Conservation (phyloP, 805 yeast species). For the Yarrowia sp. region DNA sequence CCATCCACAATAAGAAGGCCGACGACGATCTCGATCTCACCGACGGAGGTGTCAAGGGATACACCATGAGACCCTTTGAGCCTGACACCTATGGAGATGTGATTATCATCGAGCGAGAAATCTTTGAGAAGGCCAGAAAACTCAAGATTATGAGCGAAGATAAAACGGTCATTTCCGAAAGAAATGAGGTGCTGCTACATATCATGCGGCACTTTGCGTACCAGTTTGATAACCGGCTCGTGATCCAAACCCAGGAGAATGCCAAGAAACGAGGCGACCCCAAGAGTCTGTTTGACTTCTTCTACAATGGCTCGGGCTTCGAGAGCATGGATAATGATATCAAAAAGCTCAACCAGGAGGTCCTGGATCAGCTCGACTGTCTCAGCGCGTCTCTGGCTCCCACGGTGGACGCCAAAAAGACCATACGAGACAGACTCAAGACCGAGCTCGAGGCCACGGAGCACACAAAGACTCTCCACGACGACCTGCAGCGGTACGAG, state of each 20-base stretch:
- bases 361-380: conserved; percentile 54
- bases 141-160: conserved; percentile 63
- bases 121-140: conserved; percentile 60
- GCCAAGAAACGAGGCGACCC: conserved; percentile 85
- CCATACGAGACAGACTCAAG: conserved; percentile 25
- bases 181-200: conserved; percentile 67
- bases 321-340: conserved; percentile 61
- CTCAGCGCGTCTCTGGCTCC: conserved; percentile 53
- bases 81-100: conserved; percentile 70
- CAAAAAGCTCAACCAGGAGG: conserved; percentile 52
- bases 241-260: conserved; percentile 90
- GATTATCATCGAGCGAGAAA: conserved; percentile 72
- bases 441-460: conserved; percentile 8
- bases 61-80: conserved; percentile 60
- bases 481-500: conserved; percentile 3
- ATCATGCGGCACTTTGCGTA: conserved; percentile 76
- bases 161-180: conserved; percentile 63
- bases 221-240: conserved; percentile 87
- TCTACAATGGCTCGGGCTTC: conserved; percentile 80
- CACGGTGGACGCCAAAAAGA: conserved; percentile 50
- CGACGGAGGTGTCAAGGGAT: not conserved
- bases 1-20: conserved; percentile 51
- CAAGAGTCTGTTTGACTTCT: conserved; percentile 71
- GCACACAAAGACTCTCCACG: conserved; percentile 12
- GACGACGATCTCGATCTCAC: conserved; percentile 59